Base-by-base conservation (phyloP, 345 rosid species). In the Eucalyptus fibrosa region DNA sequence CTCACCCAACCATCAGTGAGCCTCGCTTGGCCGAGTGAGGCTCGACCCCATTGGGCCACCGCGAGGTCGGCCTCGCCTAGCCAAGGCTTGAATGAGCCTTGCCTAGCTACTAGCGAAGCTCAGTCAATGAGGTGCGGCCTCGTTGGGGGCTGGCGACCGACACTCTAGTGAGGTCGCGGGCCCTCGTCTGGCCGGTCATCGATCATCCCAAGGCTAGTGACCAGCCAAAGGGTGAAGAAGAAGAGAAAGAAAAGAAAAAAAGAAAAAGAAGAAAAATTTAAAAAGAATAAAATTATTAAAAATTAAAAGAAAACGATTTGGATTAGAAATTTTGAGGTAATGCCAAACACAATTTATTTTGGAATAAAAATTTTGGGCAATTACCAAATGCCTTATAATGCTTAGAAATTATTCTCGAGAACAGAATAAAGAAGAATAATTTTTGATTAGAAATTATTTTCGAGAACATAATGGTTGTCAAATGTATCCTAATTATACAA, bases 1-100 rank as follows among this genome's bases (percentile, higher is more conserved):
- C 59, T 53, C 26, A 53, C 0, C 0, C 0, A 53, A 11, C 59
- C 2, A 8, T 0, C 0, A 0, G 5, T 0, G 5, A 19, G 59
- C 10, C 59, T 53, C 0, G 24, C 59, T 1, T 53, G 0, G 0
- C 10, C 0, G 2, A 19, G 24, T 7, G 56, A 53, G 56, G 24
- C 23, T 50, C 1, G 50, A 0, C 2, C 1, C n/a, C n/a, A n/a
- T n/a, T n/a, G 0, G 50, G 50, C 16, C 50, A 49, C 1, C 2
- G 0, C 1, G 2, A 49, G 1, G 50, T 49, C 0, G 0, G 16
- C 16, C 51, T 50, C 51, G 7, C 50, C 16, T 0, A 49, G 4
- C 11, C 3, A 21, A 50, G 2, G 59, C 2, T 53, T 0, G n/a
- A n/a, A n/a, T n/a, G n/a, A n/a, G n/a, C n/a, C n/a, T n/a, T n/a